phyloP scores from a whole-genome alignment of 176 grass and related monocot genomes.

The Hyparrhenia diplandra region DNA sequence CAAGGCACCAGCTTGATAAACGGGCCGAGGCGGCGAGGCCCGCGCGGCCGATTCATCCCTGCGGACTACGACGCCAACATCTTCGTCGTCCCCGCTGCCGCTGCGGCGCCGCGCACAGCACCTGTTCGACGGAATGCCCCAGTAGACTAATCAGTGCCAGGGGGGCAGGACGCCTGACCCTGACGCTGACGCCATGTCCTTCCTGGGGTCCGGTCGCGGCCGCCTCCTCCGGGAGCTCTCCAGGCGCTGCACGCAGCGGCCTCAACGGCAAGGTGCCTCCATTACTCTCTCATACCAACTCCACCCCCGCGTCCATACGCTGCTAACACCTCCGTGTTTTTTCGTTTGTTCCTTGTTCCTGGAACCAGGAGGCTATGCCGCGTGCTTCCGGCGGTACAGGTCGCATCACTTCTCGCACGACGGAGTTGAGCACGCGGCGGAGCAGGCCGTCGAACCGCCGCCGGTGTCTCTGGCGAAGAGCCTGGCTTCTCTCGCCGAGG shows the following conservation, averaged over 20 bases:
- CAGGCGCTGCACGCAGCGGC: neutral
- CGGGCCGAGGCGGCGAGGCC: neutral
- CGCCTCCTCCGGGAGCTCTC: constrained; percentile 23
- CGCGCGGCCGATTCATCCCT: neutral
- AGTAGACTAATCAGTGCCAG: neutral
- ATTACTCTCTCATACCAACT: neutral
- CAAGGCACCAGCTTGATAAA: too few species aligned
- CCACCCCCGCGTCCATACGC: neutral
- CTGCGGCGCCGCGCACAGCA: neutral
- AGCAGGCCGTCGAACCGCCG: neutral
- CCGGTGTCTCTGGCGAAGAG: constrained; percentile 77
- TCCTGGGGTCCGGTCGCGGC: neutral
- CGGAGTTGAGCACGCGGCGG: constrained; percentile 31
- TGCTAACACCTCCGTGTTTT: neutral
- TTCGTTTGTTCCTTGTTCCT: neutral
- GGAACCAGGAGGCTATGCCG: neutral
- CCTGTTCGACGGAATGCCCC: constrained; percentile 42
- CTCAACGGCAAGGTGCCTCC: constrained; percentile 1
- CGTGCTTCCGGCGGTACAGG: constrained; percentile 14
- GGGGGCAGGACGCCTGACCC: neutral
- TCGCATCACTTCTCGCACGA: constrained; percentile 43
- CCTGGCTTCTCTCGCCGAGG: constrained; percentile 66
- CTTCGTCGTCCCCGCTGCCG: neutral
- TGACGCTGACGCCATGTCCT: constrained; percentile 44
- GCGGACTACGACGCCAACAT: neutral